Base-by-base conservation (phyloP, 2,329 filamentous ascomycete genomes). In the Corniculantispora saksenae region DNA sequence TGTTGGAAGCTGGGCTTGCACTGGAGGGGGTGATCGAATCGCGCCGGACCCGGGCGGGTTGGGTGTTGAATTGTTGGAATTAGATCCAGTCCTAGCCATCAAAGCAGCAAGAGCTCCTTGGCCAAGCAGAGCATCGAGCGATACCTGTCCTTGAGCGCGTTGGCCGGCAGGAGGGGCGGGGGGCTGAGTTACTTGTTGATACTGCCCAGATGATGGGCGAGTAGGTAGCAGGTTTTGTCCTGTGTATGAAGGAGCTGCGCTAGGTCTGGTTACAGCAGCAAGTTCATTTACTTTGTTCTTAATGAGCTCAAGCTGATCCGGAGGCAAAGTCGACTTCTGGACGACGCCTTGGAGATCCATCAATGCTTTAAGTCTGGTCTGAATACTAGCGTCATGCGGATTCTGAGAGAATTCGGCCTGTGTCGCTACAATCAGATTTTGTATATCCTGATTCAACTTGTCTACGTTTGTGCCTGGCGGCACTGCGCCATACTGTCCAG, bases 271-370 rank as follows among this genome's bases (percentile, higher is more conserved):
- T 86, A 86, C 79, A 83, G 87, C 74, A 77, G 77, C 86, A 77
- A 97, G 85, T 77, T 89, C 88, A 77, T 90, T 88, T 78, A 97
- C 89, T 85, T 95, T 92, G 76, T 90, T 89, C 78, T 90, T 92
- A 78, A 97, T 91, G 76, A 91, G 87, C 78, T 91, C 88, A 75
- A 97, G 85, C 80, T 97, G 91, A 73, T 94, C 89, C 72, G 89
- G 88, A 66, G 90, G 90, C 75, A 97, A 83, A 74, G 89, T 89
- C 77, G 93, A 91, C 71, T 84, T 89, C 76, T 91, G 88, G 74
- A 97, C 82, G 70, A 84, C 88, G 66, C 71, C 73, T 80, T 97
- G 92, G 69, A 98, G 85, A 77, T 95, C 92, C 78, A 94, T 82
- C 71, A 97, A 86, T 68, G 93, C 93, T 80, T 92, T 91, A 74